Conservation (phyloP, 1,284 basidiomycete species). For the Chondrostereum purpureum region DNA sequence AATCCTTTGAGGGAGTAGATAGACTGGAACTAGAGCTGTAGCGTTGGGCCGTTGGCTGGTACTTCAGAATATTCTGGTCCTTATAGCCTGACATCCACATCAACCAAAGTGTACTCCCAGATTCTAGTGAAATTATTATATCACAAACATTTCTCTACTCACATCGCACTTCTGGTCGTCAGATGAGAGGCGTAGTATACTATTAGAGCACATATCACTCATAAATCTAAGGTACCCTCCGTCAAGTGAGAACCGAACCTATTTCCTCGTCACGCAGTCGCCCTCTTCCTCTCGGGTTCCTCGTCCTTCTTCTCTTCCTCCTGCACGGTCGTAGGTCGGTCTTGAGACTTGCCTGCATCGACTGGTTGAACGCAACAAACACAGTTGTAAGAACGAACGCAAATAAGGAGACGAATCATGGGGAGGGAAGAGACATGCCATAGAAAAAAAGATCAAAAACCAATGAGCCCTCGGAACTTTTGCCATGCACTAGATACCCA, state of each 20-base stretch:
- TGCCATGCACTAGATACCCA: conserved; percentile 66
- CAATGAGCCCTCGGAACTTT: conserved; percentile 61
- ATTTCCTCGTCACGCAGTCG: conserved; percentile 29
- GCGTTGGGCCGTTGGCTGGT: too few relatives aligned
- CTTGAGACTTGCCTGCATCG: conserved; percentile 6
- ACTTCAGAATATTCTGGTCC: too few relatives aligned
- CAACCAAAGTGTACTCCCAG: too few relatives aligned
- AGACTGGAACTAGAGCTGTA: too few relatives aligned
- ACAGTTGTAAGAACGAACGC: too few relatives aligned
- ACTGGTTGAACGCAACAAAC: conserved; percentile 10
- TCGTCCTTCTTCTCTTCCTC: conserved; percentile 26
- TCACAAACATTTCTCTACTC: too few relatives aligned
- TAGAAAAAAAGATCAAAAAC: conserved; percentile 54
- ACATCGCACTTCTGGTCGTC: too few relatives aligned
- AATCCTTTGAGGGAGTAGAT: too few relatives aligned
- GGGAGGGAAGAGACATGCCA: conserved; percentile 33
- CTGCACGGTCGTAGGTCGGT: conserved; percentile 14
- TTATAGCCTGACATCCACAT: too few relatives aligned
- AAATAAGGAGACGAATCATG: conserved; percentile 3
- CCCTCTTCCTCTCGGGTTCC: conserved; percentile 30
- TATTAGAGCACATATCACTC: conserved; percentile 5
- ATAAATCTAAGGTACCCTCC: conserved; percentile 8
- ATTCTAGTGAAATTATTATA: too few relatives aligned
- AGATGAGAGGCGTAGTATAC: conserved; percentile 9
- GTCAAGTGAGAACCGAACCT: not conserved